Base-by-base conservation (phyloP, 2,329 filamentous ascomycete genomes). In the Clonostachys rosea region DNA sequence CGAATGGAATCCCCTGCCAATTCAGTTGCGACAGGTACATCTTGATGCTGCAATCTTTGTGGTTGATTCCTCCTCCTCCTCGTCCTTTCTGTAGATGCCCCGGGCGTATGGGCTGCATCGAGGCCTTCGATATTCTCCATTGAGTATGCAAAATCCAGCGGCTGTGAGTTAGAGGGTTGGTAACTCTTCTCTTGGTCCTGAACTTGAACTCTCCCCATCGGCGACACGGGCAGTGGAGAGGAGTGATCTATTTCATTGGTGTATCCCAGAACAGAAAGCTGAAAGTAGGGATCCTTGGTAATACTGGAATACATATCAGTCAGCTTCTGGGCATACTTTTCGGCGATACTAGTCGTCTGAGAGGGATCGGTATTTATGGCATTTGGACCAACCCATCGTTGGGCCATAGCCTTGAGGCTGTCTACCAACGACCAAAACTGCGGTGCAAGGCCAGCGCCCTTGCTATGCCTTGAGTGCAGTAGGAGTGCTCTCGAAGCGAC, bases 401-500 rank as follows among this genome's bases (percentile, higher is more conserved):
- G n/a, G 14, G 41, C 7, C 16, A 42, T 42, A 6, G 14, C 20
- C n/a, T 24, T 24, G 8, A 42, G 20, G 20, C 41, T 42, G 8
- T 16, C n/a, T 24, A 30, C 24, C 24, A 30, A 30, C 24, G 24
- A 30, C 24, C 24, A 30, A 30, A 30, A 30, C 9, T 30, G 24
- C 24, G 24, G 24, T 8, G 24, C 24, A 30, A 30, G 24, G 24
- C 24, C 24, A 30, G 24, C 6, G 24, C 24, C 24, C 24, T 30
- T 30, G 24, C 9, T 30, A 8, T 30, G 24, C 9, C 24, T 30
- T 30, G 24, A 30, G 9, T 30, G 36, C 12, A 39, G 2, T 18
- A 75, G 57, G 0, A 76, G 56, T 5, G 72, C 64, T 9, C 72
- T 59, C 0, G 63, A 71, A n/a, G 65, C 69, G 8, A 76, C 60